These are phyloP conservation scores for Saprolegnia parasitica DNA, from an alignment of 352 stramenopile species.

Conservation along the genomic window DNA sequence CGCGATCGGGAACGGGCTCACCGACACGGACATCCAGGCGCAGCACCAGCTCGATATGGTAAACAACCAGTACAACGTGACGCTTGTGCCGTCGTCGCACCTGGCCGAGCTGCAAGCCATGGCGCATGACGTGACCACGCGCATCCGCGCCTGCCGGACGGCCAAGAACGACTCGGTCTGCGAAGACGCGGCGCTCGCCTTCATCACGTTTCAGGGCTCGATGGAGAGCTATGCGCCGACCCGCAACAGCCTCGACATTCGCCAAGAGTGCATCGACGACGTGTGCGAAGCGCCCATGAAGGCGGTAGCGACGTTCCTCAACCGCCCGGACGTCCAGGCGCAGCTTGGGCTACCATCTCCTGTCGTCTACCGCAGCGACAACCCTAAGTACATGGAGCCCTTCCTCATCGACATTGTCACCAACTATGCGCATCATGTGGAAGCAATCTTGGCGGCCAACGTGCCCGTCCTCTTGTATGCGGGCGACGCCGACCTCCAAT, in stretches of 20 bases:
- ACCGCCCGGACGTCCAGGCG: background rate
- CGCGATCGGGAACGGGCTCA: slow-evolving; percentile 95
- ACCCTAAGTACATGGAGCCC: background rate
- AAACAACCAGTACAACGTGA: slow-evolving; percentile 83
- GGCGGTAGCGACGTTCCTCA: slow-evolving; percentile 1
- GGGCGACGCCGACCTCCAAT: slow-evolving; percentile 17
- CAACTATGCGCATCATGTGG: slow-evolving; percentile 3
- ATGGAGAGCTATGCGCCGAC: background rate
- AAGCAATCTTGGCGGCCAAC: background rate
- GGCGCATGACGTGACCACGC: slow-evolving; percentile 45
- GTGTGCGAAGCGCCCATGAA: background rate
- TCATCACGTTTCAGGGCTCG: background rate
- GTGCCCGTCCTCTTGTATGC: slow-evolving; percentile 35
- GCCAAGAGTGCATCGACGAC: background rate
- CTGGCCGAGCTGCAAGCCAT: slow-evolving; percentile 66
- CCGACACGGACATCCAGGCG: slow-evolving; percentile 51
- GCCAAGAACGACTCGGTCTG: slow-evolving; percentile 33
- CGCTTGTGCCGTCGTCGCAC: slow-evolving; percentile 50
- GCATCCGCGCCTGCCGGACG: slow-evolving; percentile 85
- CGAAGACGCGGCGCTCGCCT: background rate
- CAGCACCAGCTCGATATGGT: slow-evolving; percentile 76
- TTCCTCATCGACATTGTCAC: slow-evolving; percentile 5
- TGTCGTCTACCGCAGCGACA: background rate
- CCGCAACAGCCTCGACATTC: slow-evolving; percentile 4
- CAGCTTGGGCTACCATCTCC: background rate